Percentiles rank a stretch among this genome's conserved stretches.
These are phyloP conservation scores for Blastocrithidia nonstop DNA, from an alignment of 208 protist genomes.

Conservation along the genomic window DNA sequence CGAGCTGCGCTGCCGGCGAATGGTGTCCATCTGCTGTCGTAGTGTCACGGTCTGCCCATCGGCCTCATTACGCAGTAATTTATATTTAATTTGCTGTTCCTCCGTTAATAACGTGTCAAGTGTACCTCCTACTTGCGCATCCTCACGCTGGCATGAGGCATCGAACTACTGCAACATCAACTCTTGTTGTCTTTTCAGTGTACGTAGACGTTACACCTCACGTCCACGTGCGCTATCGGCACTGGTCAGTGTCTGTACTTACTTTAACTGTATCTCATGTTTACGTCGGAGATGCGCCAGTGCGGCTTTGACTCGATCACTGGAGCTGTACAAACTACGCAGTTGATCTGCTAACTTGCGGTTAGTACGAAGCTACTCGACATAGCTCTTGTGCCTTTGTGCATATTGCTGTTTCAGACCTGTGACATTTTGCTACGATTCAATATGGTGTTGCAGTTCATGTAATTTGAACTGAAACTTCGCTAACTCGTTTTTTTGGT, in stretches of 20 bases:
- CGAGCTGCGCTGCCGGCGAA: constrained; percentile 49
- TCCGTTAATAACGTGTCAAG: constrained; percentile 19
- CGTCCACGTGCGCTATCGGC: constrained; percentile 29
- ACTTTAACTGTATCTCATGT: constrained; percentile 31
- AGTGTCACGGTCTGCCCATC: constrained; percentile 70
- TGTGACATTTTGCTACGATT: constrained; percentile 43
- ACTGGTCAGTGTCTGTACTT: constrained; percentile 25
- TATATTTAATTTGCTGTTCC: constrained; percentile 59
- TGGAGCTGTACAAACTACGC: constrained; percentile 36
- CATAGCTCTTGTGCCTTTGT: constrained; percentile 54
- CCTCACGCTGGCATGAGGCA: constrained; percentile 32
- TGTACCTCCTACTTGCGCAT: constrained; percentile 10
- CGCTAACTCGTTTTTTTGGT: constrained; percentile 49
- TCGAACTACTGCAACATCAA: constrained; percentile 42
- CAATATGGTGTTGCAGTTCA: constrained; percentile 50
- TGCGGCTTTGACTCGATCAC: constrained; percentile 50
- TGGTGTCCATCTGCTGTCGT: constrained; percentile 52
- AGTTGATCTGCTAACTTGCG: constrained; percentile 44
- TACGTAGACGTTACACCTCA: constrained; percentile 46
- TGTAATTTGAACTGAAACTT: constrained; percentile 31
- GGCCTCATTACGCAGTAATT: constrained; percentile 58
- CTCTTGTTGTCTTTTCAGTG: constrained; percentile 47
- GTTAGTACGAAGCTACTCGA: constrained; percentile 56
- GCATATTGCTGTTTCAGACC: constrained; percentile 70
- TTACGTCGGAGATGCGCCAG: constrained; percentile 54